These are phyloP conservation scores for Blastobotrys robertii DNA, from an alignment of 805 yeast species.

Conservation along the genomic window DNA sequence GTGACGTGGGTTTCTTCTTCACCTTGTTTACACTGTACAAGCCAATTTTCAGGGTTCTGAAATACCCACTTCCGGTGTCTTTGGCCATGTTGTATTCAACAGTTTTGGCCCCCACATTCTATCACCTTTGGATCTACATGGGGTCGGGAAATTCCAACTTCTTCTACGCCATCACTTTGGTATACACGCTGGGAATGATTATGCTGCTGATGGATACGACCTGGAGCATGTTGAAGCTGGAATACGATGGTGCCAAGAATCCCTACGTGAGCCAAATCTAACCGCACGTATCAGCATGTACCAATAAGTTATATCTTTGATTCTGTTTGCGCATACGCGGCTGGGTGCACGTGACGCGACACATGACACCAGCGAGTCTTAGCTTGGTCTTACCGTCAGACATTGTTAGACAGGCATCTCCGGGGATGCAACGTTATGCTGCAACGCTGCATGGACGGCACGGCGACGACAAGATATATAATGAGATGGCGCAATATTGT, in stretches of 20 bases:
- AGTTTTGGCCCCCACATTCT: constrained; percentile 76
- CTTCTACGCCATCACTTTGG: constrained; percentile 87
- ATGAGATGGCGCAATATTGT: too few species aligned
- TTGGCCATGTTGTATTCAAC: constrained; percentile 48
- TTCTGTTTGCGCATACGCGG: not conserved
- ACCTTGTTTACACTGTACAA: constrained; percentile 40
- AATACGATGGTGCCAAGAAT: constrained; percentile 42
- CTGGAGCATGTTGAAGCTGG: constrained; percentile 69
- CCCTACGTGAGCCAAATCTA: constrained; percentile 18
- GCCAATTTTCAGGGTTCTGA: constrained; percentile 30
- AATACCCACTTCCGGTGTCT: constrained; percentile 39
- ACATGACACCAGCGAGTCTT: too few species aligned
- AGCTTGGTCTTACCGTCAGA: too few species aligned
- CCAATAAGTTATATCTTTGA: not conserved
- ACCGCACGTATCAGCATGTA: not conserved
- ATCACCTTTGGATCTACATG: constrained; percentile 85
- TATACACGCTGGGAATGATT: constrained; percentile 62
- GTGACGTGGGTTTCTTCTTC: constrained; percentile 57
- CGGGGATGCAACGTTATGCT: too few species aligned
- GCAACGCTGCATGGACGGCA: too few species aligned
- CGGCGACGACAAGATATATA: too few species aligned
- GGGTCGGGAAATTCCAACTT: constrained; percentile 96
- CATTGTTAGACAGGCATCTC: too few species aligned
- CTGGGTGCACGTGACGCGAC: not conserved
- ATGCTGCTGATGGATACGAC: constrained; percentile 62